These are phyloP conservation scores for Aspergillus panamensis DNA, from an alignment of 495 filamentous ascomycete genomes.

Conservation along the genomic window DNA sequence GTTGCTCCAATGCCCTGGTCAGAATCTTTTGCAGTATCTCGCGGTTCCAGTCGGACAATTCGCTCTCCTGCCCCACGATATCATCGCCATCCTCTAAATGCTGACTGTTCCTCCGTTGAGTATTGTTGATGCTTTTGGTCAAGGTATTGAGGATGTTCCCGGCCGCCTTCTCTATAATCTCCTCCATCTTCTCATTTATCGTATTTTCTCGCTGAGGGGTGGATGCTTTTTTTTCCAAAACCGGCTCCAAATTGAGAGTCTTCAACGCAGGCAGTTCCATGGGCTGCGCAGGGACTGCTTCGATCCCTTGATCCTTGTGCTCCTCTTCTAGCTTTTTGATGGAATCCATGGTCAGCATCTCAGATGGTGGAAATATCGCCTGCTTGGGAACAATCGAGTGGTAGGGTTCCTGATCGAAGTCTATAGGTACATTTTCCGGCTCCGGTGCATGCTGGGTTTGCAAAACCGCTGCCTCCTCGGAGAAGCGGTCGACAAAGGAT, in stretches of 20 bases:
- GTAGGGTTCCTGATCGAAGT: constrained; percentile 4
- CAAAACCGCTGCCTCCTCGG: constrained; percentile 5
- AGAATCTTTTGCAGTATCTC: constrained; percentile 39
- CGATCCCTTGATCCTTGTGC: constrained; percentile 10
- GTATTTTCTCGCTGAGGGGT: constrained; percentile 2
- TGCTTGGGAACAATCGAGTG: constrained; percentile 5
- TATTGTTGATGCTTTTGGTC: constrained; percentile 37
- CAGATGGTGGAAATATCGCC: constrained; percentile 6
- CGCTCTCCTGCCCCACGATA: constrained; percentile 19
- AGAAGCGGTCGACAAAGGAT: constrained; percentile 9
- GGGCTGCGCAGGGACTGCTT: neutral
- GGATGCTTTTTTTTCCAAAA: constrained; percentile 9
- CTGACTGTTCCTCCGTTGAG: constrained; percentile 26
- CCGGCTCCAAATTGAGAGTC: constrained; percentile 13
- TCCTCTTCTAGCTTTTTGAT: constrained; percentile 21
- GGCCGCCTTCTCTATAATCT: constrained; percentile 32
- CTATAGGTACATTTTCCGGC: neutral
- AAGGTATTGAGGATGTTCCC: constrained; percentile 37
- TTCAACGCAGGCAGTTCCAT: constrained; percentile 16
- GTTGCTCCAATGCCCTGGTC: constrained; percentile 30
- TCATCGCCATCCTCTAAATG: constrained; percentile 29
- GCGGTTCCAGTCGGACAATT: constrained; percentile 30
- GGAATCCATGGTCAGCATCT: constrained; percentile 2
- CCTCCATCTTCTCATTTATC: constrained; percentile 21
- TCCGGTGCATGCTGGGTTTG: neutral